Base-by-base conservation (phyloP, 495 filamentous ascomycete genomes). In the Apodospora peruviana region DNA sequence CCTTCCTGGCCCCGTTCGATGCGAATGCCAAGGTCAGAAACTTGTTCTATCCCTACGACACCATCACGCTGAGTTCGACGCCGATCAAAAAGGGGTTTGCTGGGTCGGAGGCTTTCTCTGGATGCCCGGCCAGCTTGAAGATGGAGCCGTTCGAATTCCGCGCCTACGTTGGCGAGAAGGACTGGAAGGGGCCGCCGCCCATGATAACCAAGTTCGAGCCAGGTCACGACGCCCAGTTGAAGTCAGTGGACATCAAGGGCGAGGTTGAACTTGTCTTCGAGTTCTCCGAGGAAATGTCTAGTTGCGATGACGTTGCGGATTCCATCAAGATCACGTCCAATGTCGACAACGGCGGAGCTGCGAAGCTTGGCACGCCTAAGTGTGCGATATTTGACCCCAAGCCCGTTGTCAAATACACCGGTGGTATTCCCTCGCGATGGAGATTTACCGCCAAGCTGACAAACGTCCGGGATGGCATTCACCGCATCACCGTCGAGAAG, bases 31-130 rank as follows among this genome's bases (percentile, higher is more conserved):
- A 73, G 0, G 82, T 87, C 55, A 77, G 76, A 56, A 88, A 85
- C 57, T 62, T 88, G 5, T 85, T 86, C 60, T 83, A 77, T 48
- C 84, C 84, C 1, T 80, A 80, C 50, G 84, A 88, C 37, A 79
- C 83, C 55, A 64, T 75, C 27, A 73, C 64, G 4, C 59, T 87
- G 8, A 48, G 35, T 3, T 19, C 62, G 75, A 57, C 61, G 9
- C 47, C 43, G 32, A 44, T 49, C 37, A 44, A 24, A 9, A 14
- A 48, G 3, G 53, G 53, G 12, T 57, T 59, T 25, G 39, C 40
- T 3, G 47, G 50, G 12, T 53, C 48, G 10, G 37, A 41, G 4
- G 34, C 47, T 9, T 27, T n/a, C 10, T 82, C 79, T 50, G 83
- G 82, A 8, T 86, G 83, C 55, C 56, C 83, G 4, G 57, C 70